Base-by-base conservation (phyloP, 345 rosid species). In the Boechera divaricarpa region DNA sequence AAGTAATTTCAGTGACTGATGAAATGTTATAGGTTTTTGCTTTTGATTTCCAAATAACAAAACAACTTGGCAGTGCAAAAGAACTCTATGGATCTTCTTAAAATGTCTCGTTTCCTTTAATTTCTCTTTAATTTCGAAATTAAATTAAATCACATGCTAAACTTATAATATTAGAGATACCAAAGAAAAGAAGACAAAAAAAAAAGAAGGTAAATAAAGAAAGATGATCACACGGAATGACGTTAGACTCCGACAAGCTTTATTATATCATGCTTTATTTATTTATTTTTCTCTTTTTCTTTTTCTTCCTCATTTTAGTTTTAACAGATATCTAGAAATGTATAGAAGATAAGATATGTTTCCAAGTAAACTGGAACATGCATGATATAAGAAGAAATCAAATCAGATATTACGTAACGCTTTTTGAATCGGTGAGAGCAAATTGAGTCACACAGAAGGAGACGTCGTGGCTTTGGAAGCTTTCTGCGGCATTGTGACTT, bases 171-270 rank as follows among this genome's bases (percentile, higher is more conserved):
- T 12, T 16, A 69, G 62, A 51, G 49, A 55, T 48, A 4, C 24
- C 7, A 54, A 31, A 41, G 15, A 4, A 10, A 11, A 10, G 0
- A 41, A 53, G 10, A 24, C 15, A 49, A 60, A 12, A 16, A 24
- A 55, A 57, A 21, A 13, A 48, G 16, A 38, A 9, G 21, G 26
- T 21, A n/a, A 9, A 48, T 3, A 67, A 55, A 58, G 18, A 36
- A 65, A 53, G 36, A 69, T 31, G 38, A 51, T 13, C 63, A 77
- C 70, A 69, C 70, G 64, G 70, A 41, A 44, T 77, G 75, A 77
- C 70, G 63, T 62, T 53, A 63, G 70, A 77, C 9, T 48, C 76
- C 74, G 74, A 73, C 81, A 78, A 64, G 73, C 63, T 65, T 62
- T 62, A 21, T 21, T 21, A 21, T 21, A 21, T 21, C 24, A 21